Percentiles rank a stretch among this genome's conserved stretches.
Evolutionary conservation across 805 yeast genomes (phyloP).

Genomic region (Isabelozyma gotoi): DNA sequence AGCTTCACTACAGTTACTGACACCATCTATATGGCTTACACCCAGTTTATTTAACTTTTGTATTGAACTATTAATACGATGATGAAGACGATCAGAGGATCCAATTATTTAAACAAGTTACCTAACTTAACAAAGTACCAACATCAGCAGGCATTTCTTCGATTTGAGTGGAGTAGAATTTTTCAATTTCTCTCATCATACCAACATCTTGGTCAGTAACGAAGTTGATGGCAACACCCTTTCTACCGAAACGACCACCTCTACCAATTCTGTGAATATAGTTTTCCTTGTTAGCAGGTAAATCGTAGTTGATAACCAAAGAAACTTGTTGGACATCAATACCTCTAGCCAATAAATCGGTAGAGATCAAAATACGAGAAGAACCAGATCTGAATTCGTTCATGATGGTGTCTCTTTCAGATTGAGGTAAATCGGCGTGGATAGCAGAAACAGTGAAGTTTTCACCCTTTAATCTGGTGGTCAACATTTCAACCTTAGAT

Average conservation of each 20-base stretch:
- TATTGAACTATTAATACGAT: not conserved
- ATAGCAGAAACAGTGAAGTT: slow-evolving; percentile 92
- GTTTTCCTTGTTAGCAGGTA: slow-evolving; percentile 87
- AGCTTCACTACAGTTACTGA: not conserved
- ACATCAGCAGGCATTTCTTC: slow-evolving; percentile 88
- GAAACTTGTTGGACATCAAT: slow-evolving; percentile 98
- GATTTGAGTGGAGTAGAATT: slow-evolving; percentile 84
- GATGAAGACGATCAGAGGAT: not conserved
- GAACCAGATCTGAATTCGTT: slow-evolving; percentile 93
- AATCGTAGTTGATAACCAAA: slow-evolving; percentile 89
- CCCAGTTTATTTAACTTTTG: not conserved
- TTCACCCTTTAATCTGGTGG: slow-evolving; percentile 68
- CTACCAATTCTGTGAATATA: slow-evolving; percentile 98
- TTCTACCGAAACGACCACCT: slow-evolving; percentile 98
- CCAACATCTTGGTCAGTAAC: slow-evolving; percentile 77
- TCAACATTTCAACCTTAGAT: slow-evolving; percentile 87
- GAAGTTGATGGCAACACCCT: slow-evolving; percentile 96
- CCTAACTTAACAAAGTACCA: slow-evolving; percentile 43
- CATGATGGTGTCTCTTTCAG: slow-evolving; percentile 92
- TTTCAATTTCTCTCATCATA: slow-evolving; percentile 82
- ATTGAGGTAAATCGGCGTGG: slow-evolving; percentile 96
- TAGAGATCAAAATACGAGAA: slow-evolving; percentile 87
- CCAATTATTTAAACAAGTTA: not conserved
- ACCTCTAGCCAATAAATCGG: slow-evolving; percentile 97
- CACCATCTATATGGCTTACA: not conserved